These are phyloP conservation scores for Lasiodiplodia sp. DNA, from an alignment of 2,329 filamentous ascomycete genomes.

Conservation along the genomic window DNA sequence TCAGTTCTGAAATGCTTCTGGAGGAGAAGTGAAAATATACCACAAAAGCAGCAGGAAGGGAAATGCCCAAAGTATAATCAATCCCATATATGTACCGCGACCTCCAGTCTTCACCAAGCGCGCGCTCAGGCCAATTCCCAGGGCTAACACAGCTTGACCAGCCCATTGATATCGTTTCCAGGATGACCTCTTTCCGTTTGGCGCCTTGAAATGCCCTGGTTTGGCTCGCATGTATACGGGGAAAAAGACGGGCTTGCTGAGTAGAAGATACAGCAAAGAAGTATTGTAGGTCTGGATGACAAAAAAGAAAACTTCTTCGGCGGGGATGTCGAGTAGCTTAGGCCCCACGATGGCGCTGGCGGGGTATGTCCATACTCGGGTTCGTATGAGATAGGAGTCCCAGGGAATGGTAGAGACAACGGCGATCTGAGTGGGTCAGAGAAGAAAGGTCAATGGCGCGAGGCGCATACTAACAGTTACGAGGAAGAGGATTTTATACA, in stretches of 20 bases:
- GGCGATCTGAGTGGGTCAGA: constrained; percentile 59
- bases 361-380: constrained; percentile 75
- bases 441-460: not conserved
- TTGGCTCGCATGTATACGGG: constrained; percentile 59
- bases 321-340: constrained; percentile 69
- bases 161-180: constrained; percentile 47
- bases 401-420: constrained; percentile 75
- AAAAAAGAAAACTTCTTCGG: constrained; percentile 80
- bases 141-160: constrained; percentile 55
- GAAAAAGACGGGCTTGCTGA: constrained; percentile 69
- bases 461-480: constrained; percentile 51
- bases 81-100: constrained; percentile 69
- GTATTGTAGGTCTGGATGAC: constrained; percentile 79
- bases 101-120: constrained; percentile 56
- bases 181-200: not conserved
- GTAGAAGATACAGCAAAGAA: constrained; percentile 69
- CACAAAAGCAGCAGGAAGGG: constrained; percentile 71
- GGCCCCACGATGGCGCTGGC: constrained; percentile 68
- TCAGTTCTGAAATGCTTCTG: constrained; percentile 19
- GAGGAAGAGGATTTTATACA: constrained; percentile 68
- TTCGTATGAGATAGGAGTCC: constrained; percentile 77
- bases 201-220: constrained; percentile 33
- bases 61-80: constrained; percentile 73
- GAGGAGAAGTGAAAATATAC: constrained; percentile 40
- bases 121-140: constrained; percentile 54